Conservation (phyloP, 345 rosid species). For the Eucalyptus viminalis region DNA sequence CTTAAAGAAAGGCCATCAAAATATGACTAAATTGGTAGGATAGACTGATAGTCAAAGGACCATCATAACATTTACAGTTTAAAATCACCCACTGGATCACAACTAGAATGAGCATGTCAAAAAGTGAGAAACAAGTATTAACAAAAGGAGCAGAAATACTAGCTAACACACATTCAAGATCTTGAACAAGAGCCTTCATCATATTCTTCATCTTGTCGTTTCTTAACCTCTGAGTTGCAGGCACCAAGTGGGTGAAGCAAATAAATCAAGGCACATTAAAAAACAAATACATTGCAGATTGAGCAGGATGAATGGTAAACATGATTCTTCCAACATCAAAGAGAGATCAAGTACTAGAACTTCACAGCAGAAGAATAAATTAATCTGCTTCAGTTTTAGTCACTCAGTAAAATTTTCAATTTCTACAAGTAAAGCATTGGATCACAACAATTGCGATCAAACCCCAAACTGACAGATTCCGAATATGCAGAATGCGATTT, state of each 20-base stretch:
- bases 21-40: not conserved
- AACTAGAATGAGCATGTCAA: not conserved
- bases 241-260: not conserved
- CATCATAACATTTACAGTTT: not conserved
- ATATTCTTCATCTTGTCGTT: slow-evolving; percentile 44
- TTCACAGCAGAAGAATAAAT: not conserved
- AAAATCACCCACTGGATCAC: not conserved
- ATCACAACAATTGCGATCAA: not conserved
- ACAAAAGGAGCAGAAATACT: not conserved
- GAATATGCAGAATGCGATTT: not conserved
- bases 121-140: not conserved
- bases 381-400: not conserved
- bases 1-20: not conserved
- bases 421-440: not conserved
- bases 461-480: not conserved
- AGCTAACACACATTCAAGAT: slow-evolving; percentile 48
- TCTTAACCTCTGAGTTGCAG: slow-evolving; percentile 44
- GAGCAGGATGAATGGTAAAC: not conserved
- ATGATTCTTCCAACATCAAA: not conserved
- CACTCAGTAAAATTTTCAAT: not conserved
- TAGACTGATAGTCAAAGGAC: not conserved
- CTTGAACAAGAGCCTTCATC: slow-evolving; percentile 57
- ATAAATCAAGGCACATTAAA: not conserved
- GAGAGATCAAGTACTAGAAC: not conserved
- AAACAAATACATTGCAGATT: not conserved